phyloP scores from a whole-genome alignment of 1,284 basidiomycete species.

The Malassezia slooffiae region DNA sequence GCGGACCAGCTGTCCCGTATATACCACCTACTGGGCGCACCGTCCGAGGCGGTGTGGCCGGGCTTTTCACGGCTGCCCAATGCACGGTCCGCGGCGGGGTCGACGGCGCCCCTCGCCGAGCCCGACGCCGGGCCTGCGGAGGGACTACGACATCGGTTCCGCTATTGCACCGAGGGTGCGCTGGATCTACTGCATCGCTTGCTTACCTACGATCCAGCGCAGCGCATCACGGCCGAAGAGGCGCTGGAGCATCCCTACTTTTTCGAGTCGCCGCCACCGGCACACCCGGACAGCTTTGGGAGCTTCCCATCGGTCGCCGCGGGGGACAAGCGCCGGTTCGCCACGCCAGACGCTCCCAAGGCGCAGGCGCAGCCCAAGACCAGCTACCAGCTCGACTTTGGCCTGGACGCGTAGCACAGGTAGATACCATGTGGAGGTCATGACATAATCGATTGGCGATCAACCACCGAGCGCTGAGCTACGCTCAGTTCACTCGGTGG shows the following conservation, averaged over 20 bases:
- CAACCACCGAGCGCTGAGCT: too few relatives aligned
- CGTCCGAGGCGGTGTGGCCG: slow-evolving; percentile 75
- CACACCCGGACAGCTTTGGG: slow-evolving; percentile 92
- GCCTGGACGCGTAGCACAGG: too few relatives aligned
- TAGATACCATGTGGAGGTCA: too few relatives aligned
- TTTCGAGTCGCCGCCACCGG: slow-evolving; percentile 79
- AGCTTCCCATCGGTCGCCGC: slow-evolving; percentile 95
- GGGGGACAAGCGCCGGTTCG: slow-evolving; percentile 59
- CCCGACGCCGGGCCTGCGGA: neutral
- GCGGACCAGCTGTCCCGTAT: slow-evolving; percentile 69
- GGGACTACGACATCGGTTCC: slow-evolving; percentile 58
- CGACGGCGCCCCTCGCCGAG: neutral
- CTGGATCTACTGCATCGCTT: slow-evolving; percentile 72
- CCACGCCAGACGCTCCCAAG: slow-evolving; percentile 4
- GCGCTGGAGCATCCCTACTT: slow-evolving; percentile 87
- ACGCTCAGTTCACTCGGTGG: too few relatives aligned
- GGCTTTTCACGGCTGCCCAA: slow-evolving; percentile 67
- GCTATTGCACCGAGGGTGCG: slow-evolving; percentile 59
- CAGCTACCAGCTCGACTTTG: slow-evolving; percentile 18
- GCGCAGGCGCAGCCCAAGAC: slow-evolving; percentile 1
- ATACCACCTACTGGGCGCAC: slow-evolving; percentile 80
- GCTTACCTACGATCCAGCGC: slow-evolving; percentile 76
- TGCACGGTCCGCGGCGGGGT: slow-evolving; percentile 54
- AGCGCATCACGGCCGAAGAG: slow-evolving; percentile 72
- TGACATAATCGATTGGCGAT: too few relatives aligned